These are phyloP conservation scores for Hymenoscyphus albidus DNA, from an alignment of 2,329 filamentous ascomycete species.

Conservation along the genomic window DNA sequence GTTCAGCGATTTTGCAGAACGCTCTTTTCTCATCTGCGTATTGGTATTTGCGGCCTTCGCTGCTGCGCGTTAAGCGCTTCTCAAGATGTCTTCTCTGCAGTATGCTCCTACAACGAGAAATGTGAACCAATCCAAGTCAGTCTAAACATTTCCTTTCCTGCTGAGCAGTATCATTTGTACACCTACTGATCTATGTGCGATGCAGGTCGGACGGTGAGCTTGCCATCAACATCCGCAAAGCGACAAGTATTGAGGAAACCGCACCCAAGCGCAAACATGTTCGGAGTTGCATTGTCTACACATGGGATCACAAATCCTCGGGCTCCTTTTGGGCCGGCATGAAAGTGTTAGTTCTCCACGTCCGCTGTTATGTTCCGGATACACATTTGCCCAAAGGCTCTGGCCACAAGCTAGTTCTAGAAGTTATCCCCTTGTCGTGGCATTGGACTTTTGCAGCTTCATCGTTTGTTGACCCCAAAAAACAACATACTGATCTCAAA, in stretches of 20 bases:
- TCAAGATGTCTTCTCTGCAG: conserved; percentile 28
- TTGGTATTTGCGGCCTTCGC: neutral
- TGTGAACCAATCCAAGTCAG: conserved; percentile 35
- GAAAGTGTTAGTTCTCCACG: conserved; percentile 74
- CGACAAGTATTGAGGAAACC: conserved; percentile 64
- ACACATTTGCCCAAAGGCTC: neutral
- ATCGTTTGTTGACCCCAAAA: neutral
- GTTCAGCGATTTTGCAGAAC: conserved; percentile 5
- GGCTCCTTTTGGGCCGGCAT: conserved; percentile 95
- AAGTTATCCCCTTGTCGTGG: neutral
- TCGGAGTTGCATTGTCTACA: conserved; percentile 95
- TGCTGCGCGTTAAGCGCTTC: conserved; percentile 21
- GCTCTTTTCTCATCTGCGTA: neutral
- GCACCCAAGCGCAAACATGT: conserved; percentile 86
- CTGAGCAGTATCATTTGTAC: neutral
- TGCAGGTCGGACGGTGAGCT: conserved; percentile 64
- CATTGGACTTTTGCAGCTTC: neutral
- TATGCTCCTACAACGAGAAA: conserved; percentile 33
- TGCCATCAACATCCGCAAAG: conserved; percentile 67
- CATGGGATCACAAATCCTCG: conserved; percentile 97
- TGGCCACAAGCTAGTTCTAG: neutral
- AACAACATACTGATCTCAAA: conserved; percentile 14
- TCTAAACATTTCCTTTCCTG: neutral
- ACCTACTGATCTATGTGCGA: conserved; percentile 12
- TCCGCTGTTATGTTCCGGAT: neutral